Conservation (phyloP, 495 filamentous ascomycete genomes). For the Amphirosellinia nigrospora region DNA sequence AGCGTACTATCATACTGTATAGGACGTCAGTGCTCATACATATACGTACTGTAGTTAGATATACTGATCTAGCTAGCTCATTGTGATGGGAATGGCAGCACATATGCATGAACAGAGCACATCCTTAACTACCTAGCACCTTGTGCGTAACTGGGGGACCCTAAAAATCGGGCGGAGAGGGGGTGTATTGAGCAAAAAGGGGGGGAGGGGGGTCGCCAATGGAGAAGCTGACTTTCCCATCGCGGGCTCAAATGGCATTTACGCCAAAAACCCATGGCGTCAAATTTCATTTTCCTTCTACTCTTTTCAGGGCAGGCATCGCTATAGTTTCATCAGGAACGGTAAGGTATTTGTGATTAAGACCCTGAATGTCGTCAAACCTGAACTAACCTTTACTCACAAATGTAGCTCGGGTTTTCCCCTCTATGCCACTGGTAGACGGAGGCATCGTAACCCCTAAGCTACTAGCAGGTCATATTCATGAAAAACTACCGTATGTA, state of each 20-base stretch:
- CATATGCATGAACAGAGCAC: conserved; percentile 15
- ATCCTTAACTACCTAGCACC: not conserved
- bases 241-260: conserved; percentile 18
- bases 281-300: not conserved
- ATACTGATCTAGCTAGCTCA: not conserved
- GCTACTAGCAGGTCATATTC: too few species aligned
- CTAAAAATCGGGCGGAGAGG: not conserved
- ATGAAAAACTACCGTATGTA: not conserved
- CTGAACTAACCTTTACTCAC: not conserved
- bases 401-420: conserved; percentile 3
- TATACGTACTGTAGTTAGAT: not conserved
- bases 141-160: not conserved
- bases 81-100: conserved; percentile 5
- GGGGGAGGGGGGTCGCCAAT: conserved; percentile 11
- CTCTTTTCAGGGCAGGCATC: not conserved
- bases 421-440: not conserved
- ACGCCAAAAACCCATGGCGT: conserved; percentile 13
- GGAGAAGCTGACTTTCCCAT: conserved; percentile 25
- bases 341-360: not conserved
- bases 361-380: conserved; percentile 22
- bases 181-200: not conserved
- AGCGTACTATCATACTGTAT: not conserved
- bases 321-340: not conserved
- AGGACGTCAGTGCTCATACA: too few species aligned
- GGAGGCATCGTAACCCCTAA: not conserved